Base-by-base conservation (phyloP, 371 early-diverging fungal genomes). In the Mucor indicus region DNA sequence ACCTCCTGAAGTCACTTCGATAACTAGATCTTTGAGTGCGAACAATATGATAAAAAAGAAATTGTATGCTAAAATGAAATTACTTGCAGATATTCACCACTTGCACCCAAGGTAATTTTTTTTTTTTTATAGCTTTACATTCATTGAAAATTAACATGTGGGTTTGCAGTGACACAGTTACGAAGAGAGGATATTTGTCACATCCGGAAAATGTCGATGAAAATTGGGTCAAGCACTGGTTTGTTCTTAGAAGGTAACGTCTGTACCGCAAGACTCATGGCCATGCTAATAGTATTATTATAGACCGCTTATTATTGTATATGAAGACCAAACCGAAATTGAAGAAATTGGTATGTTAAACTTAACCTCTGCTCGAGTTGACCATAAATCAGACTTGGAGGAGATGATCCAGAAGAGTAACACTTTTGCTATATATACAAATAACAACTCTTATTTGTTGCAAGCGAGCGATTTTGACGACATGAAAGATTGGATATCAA, bases 221-320 rank as follows among this genome's bases (percentile, higher is more conserved):
- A 22, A 32, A 21, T 20, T 69, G 70, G 70, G 15, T 47, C 20
- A 69, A 65, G 40, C 60, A 53, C 39, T 69, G 66, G 66, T 60
- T 59, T 62, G 66, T 65, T 27, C 53, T 69, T 33, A 46, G 59
- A 60, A 56, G 70, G 70, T 69, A 57, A 72, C n/a, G 6, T 13
- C n/a, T 33, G n/a, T 8, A 8, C 30, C 30, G 12, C n/a, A n/a
- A n/a, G n/a, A n/a, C n/a, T n/a, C n/a, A n/a, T n/a, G n/a, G n/a
- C n/a, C n/a, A n/a, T n/a, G n/a, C n/a, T n/a, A n/a, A n/a, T n/a
- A n/a, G n/a, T n/a, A n/a, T n/a, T n/a, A n/a, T n/a, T 4, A 20
- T 48, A 78, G 83, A 36, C 93, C 93, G 15, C 87, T 84, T 57
- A 66, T 92, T 25, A 86, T 84, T 44, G 72, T 90, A 20, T 89